phyloP scores from a whole-genome alignment of 257 asterid species.

The Craterostigma plantagineum region DNA sequence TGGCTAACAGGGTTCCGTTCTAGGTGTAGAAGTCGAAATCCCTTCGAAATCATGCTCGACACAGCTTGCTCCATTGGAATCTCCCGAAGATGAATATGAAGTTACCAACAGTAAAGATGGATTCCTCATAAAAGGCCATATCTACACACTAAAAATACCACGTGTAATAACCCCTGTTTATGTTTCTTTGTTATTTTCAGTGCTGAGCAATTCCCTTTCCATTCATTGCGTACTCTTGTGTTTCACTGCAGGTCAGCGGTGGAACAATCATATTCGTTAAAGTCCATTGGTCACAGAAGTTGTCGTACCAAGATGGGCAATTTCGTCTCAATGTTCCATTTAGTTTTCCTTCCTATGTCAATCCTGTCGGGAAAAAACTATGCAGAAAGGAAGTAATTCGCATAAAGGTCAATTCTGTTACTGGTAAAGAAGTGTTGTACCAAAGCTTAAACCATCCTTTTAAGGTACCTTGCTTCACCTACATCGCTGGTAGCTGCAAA shows the following conservation, averaged over 20 bases:
- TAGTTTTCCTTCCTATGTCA: constrained; percentile 70
- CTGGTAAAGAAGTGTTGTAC: constrained; percentile 41
- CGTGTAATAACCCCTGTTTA: constrained; percentile 21
- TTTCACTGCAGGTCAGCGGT: constrained; percentile 53
- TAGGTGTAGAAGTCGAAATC: constrained; percentile 86
- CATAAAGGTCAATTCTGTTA: constrained; percentile 49
- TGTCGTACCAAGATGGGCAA: constrained; percentile 34
- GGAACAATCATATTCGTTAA: constrained; percentile 57
- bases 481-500: neutral
- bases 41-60: constrained; percentile 52
- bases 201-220: neutral
- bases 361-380: constrained; percentile 71
- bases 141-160: constrained; percentile 59
- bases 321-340: constrained; percentile 59
- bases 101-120: constrained; percentile 33
- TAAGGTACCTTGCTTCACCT: constrained; percentile 37
- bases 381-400: constrained; percentile 68
- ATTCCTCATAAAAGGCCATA: constrained; percentile 45
- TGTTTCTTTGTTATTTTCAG: neutral
- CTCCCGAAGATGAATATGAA: constrained; percentile 20
- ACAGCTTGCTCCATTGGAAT: constrained; percentile 23
- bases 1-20: constrained; percentile 99
- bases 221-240: no score
- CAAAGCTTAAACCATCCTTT: constrained; percentile 62
- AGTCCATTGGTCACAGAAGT: constrained; percentile 85